Conservation (phyloP, 148 eudicot species). For the Fagopyrum homotropicum region DNA sequence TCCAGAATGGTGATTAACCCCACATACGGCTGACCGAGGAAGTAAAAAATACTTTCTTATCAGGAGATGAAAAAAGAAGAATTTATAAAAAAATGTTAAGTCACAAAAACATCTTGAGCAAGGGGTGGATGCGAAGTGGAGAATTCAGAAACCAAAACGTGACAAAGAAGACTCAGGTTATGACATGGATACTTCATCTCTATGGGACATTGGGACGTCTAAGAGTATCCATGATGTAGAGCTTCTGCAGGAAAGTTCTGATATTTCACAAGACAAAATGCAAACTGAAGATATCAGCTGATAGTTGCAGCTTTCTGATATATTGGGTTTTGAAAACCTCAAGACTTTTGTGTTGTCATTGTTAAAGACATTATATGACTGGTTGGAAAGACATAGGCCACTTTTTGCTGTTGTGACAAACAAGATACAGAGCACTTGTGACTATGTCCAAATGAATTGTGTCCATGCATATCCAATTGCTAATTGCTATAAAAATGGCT, state of each 20-base stretch:
- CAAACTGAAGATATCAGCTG: slow-evolving; percentile 25
- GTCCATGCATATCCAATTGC: slow-evolving; percentile 59
- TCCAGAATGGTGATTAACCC: slow-evolving; percentile 26
- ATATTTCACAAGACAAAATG: slow-evolving; percentile 23
- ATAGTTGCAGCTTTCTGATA: slow-evolving; percentile 25
- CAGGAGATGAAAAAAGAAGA: slow-evolving; percentile 44
- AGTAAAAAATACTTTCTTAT: slow-evolving; percentile 22
- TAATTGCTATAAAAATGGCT: slow-evolving; percentile 38
- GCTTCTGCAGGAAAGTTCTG: slow-evolving; percentile 21
- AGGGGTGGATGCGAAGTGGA: slow-evolving; percentile 20
- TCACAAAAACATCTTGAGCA: slow-evolving; percentile 24
- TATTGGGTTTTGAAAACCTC: slow-evolving; percentile 32
- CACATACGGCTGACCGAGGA: slow-evolving; percentile 23
- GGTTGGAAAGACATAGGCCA: slow-evolving; percentile 63
- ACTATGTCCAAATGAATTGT: slow-evolving; percentile 40
- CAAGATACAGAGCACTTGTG: slow-evolving; percentile 29
- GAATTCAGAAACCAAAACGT: slow-evolving; percentile 23
- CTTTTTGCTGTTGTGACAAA: slow-evolving; percentile 26
- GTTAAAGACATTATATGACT: slow-evolving; percentile 42
- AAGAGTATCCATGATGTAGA: slow-evolving; percentile 16
- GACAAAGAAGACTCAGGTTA: slow-evolving; percentile 18
- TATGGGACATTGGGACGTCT: slow-evolving; percentile 25
- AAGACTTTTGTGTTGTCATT: slow-evolving; percentile 34
- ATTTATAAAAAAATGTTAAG: slow-evolving; percentile 38
- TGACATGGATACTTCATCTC: slow-evolving; percentile 27